phyloP scores from a whole-genome alignment of 75 land plant genomes.

The Pinus albicaulis region DNA sequence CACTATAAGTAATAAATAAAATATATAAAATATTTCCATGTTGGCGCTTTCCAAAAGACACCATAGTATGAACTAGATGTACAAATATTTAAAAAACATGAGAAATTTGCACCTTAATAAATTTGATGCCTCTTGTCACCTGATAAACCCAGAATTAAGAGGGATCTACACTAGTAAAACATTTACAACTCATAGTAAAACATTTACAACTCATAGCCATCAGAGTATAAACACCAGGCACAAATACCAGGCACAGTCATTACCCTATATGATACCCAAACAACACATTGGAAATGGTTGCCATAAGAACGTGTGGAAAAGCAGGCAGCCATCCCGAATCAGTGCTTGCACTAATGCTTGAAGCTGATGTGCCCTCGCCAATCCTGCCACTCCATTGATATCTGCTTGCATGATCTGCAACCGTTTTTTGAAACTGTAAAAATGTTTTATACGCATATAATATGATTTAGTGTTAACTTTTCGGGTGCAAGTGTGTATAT shows the following conservation, averaged over 20 bases:
- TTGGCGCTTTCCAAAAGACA: too few species aligned
- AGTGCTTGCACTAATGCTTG: background rate
- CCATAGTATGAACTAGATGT: too few species aligned
- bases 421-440: background rate
- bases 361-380: background rate
- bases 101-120: too few species aligned
- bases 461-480: background rate
- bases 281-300: slow-evolving; percentile 89
- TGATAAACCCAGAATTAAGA: too few species aligned
- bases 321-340: slow-evolving; percentile 81
- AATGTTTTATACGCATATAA: background rate
- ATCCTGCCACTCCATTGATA: background rate
- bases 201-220: background rate
- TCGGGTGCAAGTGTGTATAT: background rate
- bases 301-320: slow-evolving; percentile 79
- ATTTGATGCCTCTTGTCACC: too few species aligned
- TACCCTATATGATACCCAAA: slow-evolving; percentile 97
- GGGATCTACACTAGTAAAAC: background rate
- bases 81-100: too few species aligned
- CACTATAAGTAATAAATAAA: too few species aligned
- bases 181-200: background rate
- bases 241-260: background rate
- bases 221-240: background rate
- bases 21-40: too few species aligned
- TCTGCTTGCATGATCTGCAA: slow-evolving; percentile 1